A percentile compares a stretch with the other conserved stretches of the same genome.
Evolutionary conservation across 2,329 filamentous ascomycete genomes (phyloP).

Genomic region (Plenodomus lindquistii): DNA sequence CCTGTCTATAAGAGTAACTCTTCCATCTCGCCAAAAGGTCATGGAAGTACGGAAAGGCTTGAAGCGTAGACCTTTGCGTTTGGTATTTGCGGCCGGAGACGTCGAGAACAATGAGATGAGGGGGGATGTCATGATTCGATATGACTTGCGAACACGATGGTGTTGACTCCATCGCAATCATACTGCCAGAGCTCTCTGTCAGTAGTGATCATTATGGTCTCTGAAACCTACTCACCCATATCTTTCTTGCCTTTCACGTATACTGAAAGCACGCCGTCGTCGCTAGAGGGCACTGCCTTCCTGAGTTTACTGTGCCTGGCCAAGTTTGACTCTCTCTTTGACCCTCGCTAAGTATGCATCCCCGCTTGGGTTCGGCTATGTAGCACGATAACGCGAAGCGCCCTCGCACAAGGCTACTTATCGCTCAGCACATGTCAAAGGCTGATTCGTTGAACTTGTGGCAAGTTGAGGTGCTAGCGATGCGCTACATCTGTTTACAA

Average conservation of each 20-base stretch:
- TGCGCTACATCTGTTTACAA: no score
- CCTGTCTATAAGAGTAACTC: slow-evolving; percentile 20
- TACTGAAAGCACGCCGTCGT: neutral
- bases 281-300: neutral
- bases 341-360: no score
- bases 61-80: slow-evolving; percentile 3
- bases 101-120: slow-evolving; percentile 6
- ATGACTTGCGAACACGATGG: neutral
- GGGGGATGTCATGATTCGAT: neutral
- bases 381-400: no score
- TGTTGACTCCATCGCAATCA: neutral
- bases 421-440: no score
- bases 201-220: neutral
- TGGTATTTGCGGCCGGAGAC: slow-evolving; percentile 7
- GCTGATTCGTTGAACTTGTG: no score
- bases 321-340: no score
- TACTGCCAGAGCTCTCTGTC: neutral
- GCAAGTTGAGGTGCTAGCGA: no score
- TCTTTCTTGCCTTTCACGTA: neutral
- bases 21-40: slow-evolving; percentile 21
- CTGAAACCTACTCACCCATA: neutral
- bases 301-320: no score
- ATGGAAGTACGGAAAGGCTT: slow-evolving; percentile 21
- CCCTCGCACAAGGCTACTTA: no score
- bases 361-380: no score